Conservation (phyloP, 2,329 filamentous ascomycete genomes). For the Aspergillus fructus region DNA sequence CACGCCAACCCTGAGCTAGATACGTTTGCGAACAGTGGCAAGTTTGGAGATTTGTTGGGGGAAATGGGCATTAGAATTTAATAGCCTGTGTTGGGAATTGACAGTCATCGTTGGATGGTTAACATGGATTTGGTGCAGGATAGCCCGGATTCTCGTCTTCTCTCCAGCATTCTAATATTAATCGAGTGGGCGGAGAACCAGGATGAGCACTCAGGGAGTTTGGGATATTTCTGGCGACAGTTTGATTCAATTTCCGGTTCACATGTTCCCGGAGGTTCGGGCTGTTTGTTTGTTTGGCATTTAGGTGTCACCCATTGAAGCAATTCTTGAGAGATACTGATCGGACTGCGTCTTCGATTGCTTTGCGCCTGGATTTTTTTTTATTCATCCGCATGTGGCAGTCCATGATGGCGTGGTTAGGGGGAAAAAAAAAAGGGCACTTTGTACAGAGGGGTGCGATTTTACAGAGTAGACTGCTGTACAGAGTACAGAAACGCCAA, state of each 20-base stretch:
- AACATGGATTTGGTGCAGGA: background rate
- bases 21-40: conserved; percentile 16
- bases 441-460: background rate
- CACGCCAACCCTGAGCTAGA: conserved; percentile 20
- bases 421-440: background rate
- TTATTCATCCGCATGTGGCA: background rate
- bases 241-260: background rate
- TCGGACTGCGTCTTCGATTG: background rate
- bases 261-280: background rate
- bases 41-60: conserved; percentile 16
- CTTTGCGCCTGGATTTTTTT: background rate
- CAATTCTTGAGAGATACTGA: background rate
- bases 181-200: conserved; percentile 9
- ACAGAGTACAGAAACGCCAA: background rate
- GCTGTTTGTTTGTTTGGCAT: background rate
- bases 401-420: background rate
- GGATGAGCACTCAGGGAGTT: background rate
- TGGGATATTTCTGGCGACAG: background rate
- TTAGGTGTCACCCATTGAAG: background rate
- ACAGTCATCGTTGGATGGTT: conserved; percentile 11
- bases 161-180: conserved; percentile 5
- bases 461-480: no score
- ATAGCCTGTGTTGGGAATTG: background rate
- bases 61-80: conserved; percentile 13
- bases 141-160: conserved; percentile 1